Percentiles rank a stretch among this genome's conserved stretches.
Conservation (phyloP, 495 filamentous ascomycete genomes). For the Aspergillus heteromorphus region DNA sequence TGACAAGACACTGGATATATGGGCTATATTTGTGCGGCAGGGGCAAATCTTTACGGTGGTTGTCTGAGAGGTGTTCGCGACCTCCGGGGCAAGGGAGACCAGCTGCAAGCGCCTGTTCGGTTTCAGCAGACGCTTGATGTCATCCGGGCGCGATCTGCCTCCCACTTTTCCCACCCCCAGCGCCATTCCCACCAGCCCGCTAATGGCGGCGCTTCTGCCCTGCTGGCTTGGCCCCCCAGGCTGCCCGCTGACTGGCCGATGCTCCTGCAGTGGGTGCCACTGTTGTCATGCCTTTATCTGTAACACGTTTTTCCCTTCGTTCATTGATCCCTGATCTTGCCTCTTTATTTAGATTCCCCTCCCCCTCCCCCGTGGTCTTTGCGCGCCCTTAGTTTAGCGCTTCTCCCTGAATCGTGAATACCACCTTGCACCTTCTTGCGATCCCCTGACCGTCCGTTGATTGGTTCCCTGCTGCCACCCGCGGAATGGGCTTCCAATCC, state of each 20-base stretch:
- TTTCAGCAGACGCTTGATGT: slow-evolving; percentile 45
- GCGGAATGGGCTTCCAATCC: neutral
- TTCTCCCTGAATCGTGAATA: neutral
- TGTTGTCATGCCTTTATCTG: slow-evolving; percentile 21
- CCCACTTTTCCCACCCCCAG: slow-evolving; percentile 10
- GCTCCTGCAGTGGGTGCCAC: slow-evolving; percentile 9
- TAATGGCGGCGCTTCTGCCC: slow-evolving; percentile 6
- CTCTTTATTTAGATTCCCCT: neutral
- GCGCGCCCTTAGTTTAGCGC: neutral
- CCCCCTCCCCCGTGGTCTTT: neutral
- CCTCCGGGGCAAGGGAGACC: neutral
- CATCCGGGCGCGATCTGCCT: slow-evolving; percentile 29
- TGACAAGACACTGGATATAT: too few relatives aligned
- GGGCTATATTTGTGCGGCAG: too few relatives aligned
- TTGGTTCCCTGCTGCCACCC: neutral
- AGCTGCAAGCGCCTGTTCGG: neutral
- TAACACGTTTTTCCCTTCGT: slow-evolving; percentile 10
- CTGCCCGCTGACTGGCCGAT: slow-evolving; percentile 13
- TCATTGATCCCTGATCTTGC: neutral
- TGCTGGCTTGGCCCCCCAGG: slow-evolving; percentile 9
- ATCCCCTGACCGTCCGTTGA: neutral
- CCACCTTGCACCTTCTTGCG: neutral
- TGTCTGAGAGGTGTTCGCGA: too few relatives aligned
- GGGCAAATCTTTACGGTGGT: too few relatives aligned
- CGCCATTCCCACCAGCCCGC: slow-evolving; percentile 16